Evolutionary conservation across 2,329 filamentous ascomycete genomes (phyloP).

Genomic region (Trichoderma arundinaceum): DNA sequence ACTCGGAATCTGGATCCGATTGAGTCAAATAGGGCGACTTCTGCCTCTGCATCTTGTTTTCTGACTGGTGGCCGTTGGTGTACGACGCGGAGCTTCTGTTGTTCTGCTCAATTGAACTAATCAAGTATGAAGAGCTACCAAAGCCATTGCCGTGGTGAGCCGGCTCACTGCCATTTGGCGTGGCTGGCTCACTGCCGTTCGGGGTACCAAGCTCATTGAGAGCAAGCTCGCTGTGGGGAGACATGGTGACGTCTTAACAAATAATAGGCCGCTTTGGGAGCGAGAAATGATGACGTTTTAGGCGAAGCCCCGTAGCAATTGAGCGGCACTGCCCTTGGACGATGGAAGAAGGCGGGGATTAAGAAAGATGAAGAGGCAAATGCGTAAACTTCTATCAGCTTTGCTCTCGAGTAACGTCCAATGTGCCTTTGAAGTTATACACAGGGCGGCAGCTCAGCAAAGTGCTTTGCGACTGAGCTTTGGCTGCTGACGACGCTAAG

Average conservation of each 20-base stretch:
- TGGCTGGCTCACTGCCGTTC: conserved; percentile 34
- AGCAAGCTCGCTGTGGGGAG: conserved; percentile 46
- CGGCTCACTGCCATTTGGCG: conserved; percentile 30
- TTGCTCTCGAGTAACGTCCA: conserved; percentile 4
- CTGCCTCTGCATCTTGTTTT: conserved; percentile 2
- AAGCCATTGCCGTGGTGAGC: conserved; percentile 22
- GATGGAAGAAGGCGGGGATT: background rate
- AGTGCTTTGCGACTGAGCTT: background rate
- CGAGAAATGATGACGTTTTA: conserved; percentile 21
- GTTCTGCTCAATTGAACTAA: conserved; percentile 14
- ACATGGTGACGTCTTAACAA: conserved; percentile 39
- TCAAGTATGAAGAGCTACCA: conserved; percentile 10
- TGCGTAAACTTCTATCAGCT: background rate
- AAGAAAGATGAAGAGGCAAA: background rate
- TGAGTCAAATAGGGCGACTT: conserved; percentile 50
- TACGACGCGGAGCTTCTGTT: conserved; percentile 33
- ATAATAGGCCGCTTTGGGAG: conserved; percentile 1
- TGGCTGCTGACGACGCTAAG: conserved; percentile 19
- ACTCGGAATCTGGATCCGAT: conserved; percentile 66
- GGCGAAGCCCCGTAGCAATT: background rate
- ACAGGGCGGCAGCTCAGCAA: background rate
- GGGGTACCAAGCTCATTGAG: conserved; percentile 35
- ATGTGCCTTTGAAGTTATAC: background rate
- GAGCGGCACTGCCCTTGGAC: background rate
- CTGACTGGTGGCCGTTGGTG: conserved; percentile 32